Base-by-base conservation (phyloP, 1,284 basidiomycete species). In the Leccinum ponderosum region DNA sequence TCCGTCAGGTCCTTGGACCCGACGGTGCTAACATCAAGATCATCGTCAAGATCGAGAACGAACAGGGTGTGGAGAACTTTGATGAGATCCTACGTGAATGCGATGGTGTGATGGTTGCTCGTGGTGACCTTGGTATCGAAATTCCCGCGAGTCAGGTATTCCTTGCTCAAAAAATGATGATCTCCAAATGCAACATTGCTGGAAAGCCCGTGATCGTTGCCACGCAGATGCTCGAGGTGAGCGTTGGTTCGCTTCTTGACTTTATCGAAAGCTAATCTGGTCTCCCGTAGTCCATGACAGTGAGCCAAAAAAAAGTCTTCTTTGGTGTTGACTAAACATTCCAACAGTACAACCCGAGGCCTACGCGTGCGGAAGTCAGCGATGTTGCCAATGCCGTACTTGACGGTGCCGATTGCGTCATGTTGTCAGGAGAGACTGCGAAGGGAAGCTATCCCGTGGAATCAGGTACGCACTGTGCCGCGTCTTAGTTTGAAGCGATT, bases 81-180 rank as follows among this genome's bases (percentile, higher is more conserved):
- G 95, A 98, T 78, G 95, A 98, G 79, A 98, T 98, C 73, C 77
- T 98, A 70, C 87, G 83, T 69, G 96, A 92, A 78, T 87, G 91
- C 35, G 95, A 98, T 74, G 95, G 95, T 81, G 95, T 98, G 72
- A 98, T 98, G 96, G 95, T 98, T 63, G 96, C 96, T 66, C 94
- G 96, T 81, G 95, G 96, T 78, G 96, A 98, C 76, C 85, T 98
- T 58, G 96, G 96, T 79, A 98, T 98, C 70, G 96, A 98, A 80
- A 98, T 98, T 69, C 97, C 97, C 27, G 95, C 96, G 52, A 93
- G 90, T 72, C 96, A 98, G 75, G 96, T 98, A 55, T 98, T 98
- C 84, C 83, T 97, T 73, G 96, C 96, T 22, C 96, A 98, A 77
- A 98, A 98, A 83, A 98, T 98, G 96, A 98, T 98, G 95, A 98